Evolutionary conservation across 106 monocot genomes (phyloP), one percentile per base, ranked within the genome.

Genomic region (Vanilla planifolia): DNA sequence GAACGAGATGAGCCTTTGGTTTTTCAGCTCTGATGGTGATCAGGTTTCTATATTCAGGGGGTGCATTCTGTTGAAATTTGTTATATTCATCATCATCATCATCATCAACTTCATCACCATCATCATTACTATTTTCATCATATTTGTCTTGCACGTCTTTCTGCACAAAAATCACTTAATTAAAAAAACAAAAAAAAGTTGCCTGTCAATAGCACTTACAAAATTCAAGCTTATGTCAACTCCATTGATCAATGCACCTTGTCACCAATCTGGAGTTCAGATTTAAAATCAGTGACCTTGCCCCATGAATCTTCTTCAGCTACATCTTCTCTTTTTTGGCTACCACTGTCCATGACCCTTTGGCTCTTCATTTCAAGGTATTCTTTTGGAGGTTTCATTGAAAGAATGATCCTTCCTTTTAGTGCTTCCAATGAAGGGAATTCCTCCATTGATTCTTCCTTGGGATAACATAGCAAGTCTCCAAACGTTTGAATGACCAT

Each of bases 371-470:
- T 61, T 60, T 77, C 75, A 33, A 83, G 83, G 43, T 86, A 92
- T 36, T 87, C 86, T 68, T 87, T 83, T 56, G 86, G 92, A 16
- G 92, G 92, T 67, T 92, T 92, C 3, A 83, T 92, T 44, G 92
- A 92, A 47, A 92, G 68, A 30, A 87, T 77, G 33, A 92, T 72
- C 44, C 70, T 67, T 8, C 65, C 66, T 65, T 75, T 83, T 30
- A 92, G 63, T 51, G 67, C 65, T 65, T 86, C 86, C 20, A 83
- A 86, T 27, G 92, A 92, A 19, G 86, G 92, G 60, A 92, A 77
- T 53, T 92, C 77, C 48, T 72, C 40, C 40, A 74, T 14, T 23
- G 63, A 44, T 39, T 73, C 75, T 47, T 71, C 30, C 28, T 83
- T 69, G 7, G 92, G 92, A 50, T 86, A 80, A 67, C 77, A 92